These are phyloP conservation scores for Neonectria ditissima DNA, from an alignment of 2,329 filamentous ascomycete species.

Conservation along the genomic window DNA sequence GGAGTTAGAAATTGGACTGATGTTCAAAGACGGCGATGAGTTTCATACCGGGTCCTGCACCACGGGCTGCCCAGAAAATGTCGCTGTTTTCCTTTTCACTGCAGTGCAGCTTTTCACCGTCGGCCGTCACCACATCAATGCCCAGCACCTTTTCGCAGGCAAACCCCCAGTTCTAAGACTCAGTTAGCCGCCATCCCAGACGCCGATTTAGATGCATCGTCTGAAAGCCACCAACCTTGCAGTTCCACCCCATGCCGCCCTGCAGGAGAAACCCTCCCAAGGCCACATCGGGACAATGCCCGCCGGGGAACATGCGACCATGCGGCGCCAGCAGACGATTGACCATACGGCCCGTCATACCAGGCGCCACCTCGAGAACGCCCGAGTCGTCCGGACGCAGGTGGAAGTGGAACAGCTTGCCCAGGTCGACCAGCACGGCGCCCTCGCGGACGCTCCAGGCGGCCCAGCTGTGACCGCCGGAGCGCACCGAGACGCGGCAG, in stretches of 20 bases:
- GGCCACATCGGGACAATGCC: constrained; percentile 68
- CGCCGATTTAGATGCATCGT: not conserved
- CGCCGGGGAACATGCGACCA: constrained; percentile 63
- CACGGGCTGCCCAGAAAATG: constrained; percentile 62
- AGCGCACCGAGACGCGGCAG: constrained; percentile 57
- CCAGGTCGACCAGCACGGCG: constrained; percentile 56
- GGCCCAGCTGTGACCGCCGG: constrained; percentile 63
- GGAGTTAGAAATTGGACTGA: not conserved
- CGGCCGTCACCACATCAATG: constrained; percentile 61
- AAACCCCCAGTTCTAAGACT: constrained; percentile 64
- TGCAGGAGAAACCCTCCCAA: constrained; percentile 68
- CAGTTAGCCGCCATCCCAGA: not conserved
- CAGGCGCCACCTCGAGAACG: constrained; percentile 58
- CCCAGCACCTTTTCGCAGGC: constrained; percentile 60
- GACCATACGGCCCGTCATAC: constrained; percentile 58
- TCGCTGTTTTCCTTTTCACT: constrained; percentile 55
- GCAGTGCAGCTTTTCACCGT: constrained; percentile 53
- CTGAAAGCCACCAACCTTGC: constrained; percentile 54
- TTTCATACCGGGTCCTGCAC: constrained; percentile 55
- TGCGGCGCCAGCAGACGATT: constrained; percentile 53
- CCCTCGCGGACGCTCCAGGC: constrained; percentile 62
- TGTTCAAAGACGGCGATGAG: not conserved
- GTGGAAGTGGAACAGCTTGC: constrained; percentile 46
- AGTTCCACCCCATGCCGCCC: constrained; percentile 70
- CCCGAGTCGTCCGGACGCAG: constrained; percentile 53